Percentiles rank a stretch among this genome's conserved stretches.
These are phyloP conservation scores for Haplosporangium sp. DNA, from an alignment of 371 early-diverging fungal genomes.

Conservation along the genomic window DNA sequence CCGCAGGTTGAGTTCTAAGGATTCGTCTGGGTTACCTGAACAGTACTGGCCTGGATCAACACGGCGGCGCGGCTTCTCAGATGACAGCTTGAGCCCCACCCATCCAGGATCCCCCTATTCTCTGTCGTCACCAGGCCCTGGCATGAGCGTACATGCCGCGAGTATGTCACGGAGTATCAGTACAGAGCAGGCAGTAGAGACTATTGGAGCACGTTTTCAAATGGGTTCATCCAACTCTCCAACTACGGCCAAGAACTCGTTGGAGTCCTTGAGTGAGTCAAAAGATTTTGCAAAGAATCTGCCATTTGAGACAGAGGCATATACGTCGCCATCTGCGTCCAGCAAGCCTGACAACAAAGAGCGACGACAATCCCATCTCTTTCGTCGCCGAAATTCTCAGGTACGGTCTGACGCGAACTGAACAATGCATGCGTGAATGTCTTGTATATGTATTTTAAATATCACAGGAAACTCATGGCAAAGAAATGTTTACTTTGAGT, in stretches of 20 bases:
- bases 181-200: slow-evolving; percentile 20
- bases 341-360: slow-evolving; percentile 13
- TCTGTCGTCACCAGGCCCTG: not conserved
- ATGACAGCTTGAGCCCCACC: slow-evolving; percentile 29
- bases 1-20: slow-evolving; percentile 38
- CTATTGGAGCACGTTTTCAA: slow-evolving; percentile 1
- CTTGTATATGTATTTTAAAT: not conserved
- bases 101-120: slow-evolving; percentile 18
- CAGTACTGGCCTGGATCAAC: slow-evolving; percentile 55
- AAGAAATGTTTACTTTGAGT: not conserved
- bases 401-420: not conserved
- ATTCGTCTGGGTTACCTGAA: slow-evolving; percentile 19
- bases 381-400: slow-evolving; percentile 27
- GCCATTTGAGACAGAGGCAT: not conserved
- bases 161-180: slow-evolving; percentile 23
- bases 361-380: slow-evolving; percentile 21
- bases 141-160: not conserved
- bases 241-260: not conserved
- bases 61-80: slow-evolving; percentile 16
- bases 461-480: not conserved
- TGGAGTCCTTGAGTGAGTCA: slow-evolving; percentile 14
- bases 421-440: not conserved
- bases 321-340: slow-evolving; percentile 1
- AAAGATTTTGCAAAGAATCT: not conserved
- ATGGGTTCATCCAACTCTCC: not conserved